phyloP scores from a whole-genome alignment of 495 filamentous ascomycete genomes.

The Aspergillus olivimuriae region DNA sequence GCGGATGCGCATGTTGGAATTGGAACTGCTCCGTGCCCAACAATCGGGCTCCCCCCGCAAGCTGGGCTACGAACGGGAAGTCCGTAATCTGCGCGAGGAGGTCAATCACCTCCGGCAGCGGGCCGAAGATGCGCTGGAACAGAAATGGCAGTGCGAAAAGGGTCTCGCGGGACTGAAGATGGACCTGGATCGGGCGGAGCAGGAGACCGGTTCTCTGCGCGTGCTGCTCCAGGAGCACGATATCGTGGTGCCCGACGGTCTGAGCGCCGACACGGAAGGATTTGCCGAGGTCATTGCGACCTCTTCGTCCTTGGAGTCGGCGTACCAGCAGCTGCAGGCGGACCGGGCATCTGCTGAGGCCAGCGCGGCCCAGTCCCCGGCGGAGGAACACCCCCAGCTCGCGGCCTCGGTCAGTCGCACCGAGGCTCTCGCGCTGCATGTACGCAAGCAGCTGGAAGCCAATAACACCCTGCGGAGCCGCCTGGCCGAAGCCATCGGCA shows the following conservation, averaged over 20 bases:
- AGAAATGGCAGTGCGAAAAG: constrained; percentile 95
- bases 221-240: constrained; percentile 81
- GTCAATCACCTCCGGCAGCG: constrained; percentile 78
- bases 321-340: constrained; percentile 73
- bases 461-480: constrained; percentile 71
- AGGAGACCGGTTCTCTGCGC: constrained; percentile 79
- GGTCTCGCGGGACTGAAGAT: constrained; percentile 88
- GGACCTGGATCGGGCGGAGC: constrained; percentile 92
- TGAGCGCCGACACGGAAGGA: constrained; percentile 35
- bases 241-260: constrained; percentile 55
- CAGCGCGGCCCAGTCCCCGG: constrained; percentile 55
- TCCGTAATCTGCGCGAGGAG: constrained; percentile 70
- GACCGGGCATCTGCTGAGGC: constrained; percentile 68
- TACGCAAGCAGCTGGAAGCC: constrained; percentile 67
- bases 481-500: constrained; percentile 77
- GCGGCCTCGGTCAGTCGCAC: constrained; percentile 65
- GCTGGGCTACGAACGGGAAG: constrained; percentile 76
- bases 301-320: constrained; percentile 68
- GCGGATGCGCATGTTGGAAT: constrained; percentile 64
- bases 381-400: constrained; percentile 61
- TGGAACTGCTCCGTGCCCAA: constrained; percentile 70
- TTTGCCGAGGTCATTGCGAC: constrained; percentile 48
- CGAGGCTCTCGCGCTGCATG: constrained; percentile 67
- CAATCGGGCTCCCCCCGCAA: constrained; percentile 59
- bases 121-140: constrained; percentile 91